Percentiles rank a stretch among this genome's conserved stretches.
Conservation (phyloP, 306 rosid species). For the Prunus mira region DNA sequence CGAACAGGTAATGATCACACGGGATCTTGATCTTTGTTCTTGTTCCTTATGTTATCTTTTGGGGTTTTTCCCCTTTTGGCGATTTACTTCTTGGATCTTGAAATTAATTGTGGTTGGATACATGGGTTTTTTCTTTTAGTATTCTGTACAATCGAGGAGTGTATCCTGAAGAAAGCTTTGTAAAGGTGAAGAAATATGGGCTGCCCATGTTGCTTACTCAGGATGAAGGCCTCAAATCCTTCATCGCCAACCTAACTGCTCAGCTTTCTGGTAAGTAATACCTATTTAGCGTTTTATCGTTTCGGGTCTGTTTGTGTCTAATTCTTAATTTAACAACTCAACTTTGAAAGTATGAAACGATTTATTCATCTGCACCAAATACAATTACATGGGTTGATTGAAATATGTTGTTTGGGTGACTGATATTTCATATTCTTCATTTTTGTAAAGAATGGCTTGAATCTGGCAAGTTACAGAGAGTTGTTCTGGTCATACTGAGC, state of each 20-base stretch:
- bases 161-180: conserved; percentile 95
- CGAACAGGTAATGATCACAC: conserved; percentile 61
- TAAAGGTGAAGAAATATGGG: conserved; percentile 90
- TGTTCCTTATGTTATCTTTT: neutral
- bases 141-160: conserved; percentile 88
- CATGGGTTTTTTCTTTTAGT: conserved; percentile 25
- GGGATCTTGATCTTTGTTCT: neutral
- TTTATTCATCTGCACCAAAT: neutral
- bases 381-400: conserved; percentile 2
- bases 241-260: conserved; percentile 63
- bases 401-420: neutral
- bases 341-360: neutral
- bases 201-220: conserved; percentile 94
- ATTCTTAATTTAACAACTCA: neutral
- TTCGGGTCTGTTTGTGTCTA: conserved; percentile 2
- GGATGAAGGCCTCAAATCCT: conserved; percentile 87
- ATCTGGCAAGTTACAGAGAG: conserved; percentile 93
- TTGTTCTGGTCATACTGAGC: conserved; percentile 85
- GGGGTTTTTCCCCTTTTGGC: neutral
- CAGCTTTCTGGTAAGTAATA: conserved; percentile 74
- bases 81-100: neutral
- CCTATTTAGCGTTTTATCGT: neutral
- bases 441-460: conserved; percentile 87
- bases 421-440: conserved; percentile 9
- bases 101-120: conserved; percentile 4